Base-by-base conservation (phyloP, 495 filamentous ascomycete genomes). In the Beverwykella pulmonaria region DNA sequence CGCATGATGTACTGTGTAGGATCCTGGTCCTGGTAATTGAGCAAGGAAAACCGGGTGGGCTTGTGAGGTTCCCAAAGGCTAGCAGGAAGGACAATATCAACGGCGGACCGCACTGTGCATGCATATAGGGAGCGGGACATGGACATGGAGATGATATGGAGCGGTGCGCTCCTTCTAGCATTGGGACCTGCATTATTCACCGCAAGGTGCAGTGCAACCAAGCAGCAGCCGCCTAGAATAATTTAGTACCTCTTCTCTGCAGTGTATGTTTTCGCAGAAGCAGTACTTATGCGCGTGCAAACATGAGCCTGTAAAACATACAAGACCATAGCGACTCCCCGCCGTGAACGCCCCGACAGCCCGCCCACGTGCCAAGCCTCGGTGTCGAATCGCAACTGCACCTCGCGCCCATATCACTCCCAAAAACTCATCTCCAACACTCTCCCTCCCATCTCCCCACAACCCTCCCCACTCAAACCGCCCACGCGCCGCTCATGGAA, bases 401-500 rank as follows among this genome's bases (percentile, higher is more conserved):
- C 39, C 56, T 59, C 56, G 34, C n/a, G 26, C 15, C 25, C 25
- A 30, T 59, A 41, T 59, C 39, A 19, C 36, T 25, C 36, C 52
- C 10, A 27, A 50, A 48, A 52, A n/a, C 25, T 29, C 39, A 65
- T 59, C 53, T 17, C 54, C 57, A 52, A n/a, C 17, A 30, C 19
- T 36, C 52, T 46, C 36, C 41, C 55, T 39, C 60, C 25, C 26
- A 49, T 53, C 30, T 30, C 64, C 68, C 53, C 30, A 61, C 53
- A 53, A 47, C 30, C 48, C 61, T n/a, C 39, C 26, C 79, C 82
- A 83, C 82, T 81, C 17, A 12, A 82, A 80, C 82, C 79, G 82
- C 83, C 80, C 80, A 80, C 76, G 81, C 82, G 82, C 81, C 80
- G 79, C 79, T 82, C 82, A 86, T 79, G 84, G 83, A 77, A 85